Evolutionary conservation across 1,284 basidiomycete genomes (phyloP).

Genomic region (Irpex rosettiformis): DNA sequence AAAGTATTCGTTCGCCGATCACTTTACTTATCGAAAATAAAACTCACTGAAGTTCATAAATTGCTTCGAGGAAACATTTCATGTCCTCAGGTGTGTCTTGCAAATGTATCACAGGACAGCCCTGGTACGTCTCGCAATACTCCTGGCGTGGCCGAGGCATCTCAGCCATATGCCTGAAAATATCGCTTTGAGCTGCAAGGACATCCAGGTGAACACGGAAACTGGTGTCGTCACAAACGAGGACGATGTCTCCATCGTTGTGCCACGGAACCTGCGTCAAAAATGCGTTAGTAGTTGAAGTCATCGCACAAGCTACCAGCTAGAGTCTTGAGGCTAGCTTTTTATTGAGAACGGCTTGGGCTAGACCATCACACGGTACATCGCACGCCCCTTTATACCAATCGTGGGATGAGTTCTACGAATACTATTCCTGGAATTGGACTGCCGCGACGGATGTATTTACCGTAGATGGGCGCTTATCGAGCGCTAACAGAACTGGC

Average conservation of each 20-base stretch:
- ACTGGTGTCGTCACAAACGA: background rate
- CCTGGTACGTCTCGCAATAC: slow-evolving; percentile 15
- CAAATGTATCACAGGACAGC: slow-evolving; percentile 25
- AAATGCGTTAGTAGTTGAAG: background rate
- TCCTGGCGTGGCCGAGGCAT: slow-evolving; percentile 45
- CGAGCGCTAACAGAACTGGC: background rate
- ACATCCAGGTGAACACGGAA: slow-evolving; percentile 73
- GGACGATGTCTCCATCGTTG: slow-evolving; percentile 1
- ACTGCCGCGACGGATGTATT: background rate
- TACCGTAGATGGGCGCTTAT: background rate
- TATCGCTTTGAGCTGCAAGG: slow-evolving; percentile 60
- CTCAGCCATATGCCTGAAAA: slow-evolving; percentile 69
- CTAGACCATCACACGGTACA: background rate
- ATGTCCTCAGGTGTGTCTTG: slow-evolving; percentile 28
- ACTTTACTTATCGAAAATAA: too few relatives aligned
- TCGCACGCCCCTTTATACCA: background rate
- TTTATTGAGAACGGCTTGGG: background rate
- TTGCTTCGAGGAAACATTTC: slow-evolving; percentile 50
- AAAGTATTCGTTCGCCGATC: background rate
- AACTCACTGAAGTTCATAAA: slow-evolving; percentile 40
- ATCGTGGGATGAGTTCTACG: background rate
- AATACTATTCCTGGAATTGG: background rate
- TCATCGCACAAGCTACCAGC: background rate
- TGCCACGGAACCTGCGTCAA: background rate
- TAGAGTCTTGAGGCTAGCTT: background rate